Evolutionary conservation across 306 rosid species (phyloP).

Genomic region (Cajanus cajan): DNA sequence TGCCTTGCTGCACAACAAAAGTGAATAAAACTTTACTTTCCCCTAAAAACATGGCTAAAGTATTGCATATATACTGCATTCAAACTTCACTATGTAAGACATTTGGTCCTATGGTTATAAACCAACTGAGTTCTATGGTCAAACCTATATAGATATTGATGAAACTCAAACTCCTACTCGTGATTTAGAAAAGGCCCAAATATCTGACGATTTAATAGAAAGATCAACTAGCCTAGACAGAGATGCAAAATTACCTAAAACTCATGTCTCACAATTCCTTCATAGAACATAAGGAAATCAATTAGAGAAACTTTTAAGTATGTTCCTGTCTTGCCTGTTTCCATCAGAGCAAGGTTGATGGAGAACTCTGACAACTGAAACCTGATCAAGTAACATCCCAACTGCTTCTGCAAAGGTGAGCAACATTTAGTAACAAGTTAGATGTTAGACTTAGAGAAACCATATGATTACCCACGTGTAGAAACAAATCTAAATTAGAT

Average conservation of each 20-base stretch:
- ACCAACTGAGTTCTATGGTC: not conserved
- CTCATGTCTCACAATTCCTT: conserved; percentile 15
- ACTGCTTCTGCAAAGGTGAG: conserved; percentile 60
- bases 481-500: not conserved
- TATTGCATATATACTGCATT: not conserved
- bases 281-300: conserved; percentile 32
- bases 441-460: conserved; percentile 15
- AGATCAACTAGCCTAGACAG: conserved; percentile 14
- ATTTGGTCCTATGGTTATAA: not conserved
- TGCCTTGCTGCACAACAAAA: not conserved
- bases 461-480: not conserved
- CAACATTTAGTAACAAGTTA: conserved; percentile 26
- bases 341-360: conserved; percentile 76
- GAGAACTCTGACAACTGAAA: conserved; percentile 76
- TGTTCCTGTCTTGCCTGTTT: conserved; percentile 64
- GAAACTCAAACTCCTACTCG: conserved; percentile 1
- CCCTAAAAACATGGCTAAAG: not conserved
- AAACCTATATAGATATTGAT: conserved; percentile 9
- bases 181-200: conserved; percentile 7
- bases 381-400: conserved; percentile 70
- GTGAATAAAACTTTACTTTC: not conserved
- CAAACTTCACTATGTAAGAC: not conserved
- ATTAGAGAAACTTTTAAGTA: conserved; percentile 32
- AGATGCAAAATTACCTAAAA: conserved; percentile 28
- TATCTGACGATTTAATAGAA: conserved; percentile 1